Percentiles rank a stretch among this genome's conserved stretches.
Conservation (phyloP, 1,284 basidiomycete genomes). For the Austropuccinia psidii region DNA sequence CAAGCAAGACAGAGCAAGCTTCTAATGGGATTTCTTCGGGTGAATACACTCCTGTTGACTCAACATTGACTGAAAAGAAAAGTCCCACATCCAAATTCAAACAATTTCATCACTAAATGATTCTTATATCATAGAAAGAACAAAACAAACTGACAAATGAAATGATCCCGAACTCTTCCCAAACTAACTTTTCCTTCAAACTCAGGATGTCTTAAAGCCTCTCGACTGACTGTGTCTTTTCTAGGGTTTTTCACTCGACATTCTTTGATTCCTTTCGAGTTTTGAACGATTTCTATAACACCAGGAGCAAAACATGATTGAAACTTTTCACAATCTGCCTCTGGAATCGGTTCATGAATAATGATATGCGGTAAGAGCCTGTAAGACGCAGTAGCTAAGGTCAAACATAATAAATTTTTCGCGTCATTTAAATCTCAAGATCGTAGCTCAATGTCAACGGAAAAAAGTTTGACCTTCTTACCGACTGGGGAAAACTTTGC, state of each 20-base stretch:
- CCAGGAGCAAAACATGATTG: conserved; percentile 79
- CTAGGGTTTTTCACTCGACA: conserved; percentile 58
- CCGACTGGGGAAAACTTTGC: conserved; percentile 97
- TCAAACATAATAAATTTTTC: neutral
- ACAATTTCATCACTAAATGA: neutral
- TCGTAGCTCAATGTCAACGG: neutral
- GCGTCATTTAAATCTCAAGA: too few relatives aligned
- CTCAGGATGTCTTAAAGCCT: conserved; percentile 85
- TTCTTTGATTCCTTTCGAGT: conserved; percentile 56
- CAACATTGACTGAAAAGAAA: conserved; percentile 24
- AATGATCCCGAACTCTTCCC: conserved; percentile 80
- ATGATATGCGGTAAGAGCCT: conserved; percentile 81
- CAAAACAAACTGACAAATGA: conserved; percentile 62
- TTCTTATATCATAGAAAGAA: neutral
- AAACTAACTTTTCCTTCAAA: conserved; percentile 79
- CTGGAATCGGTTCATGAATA: conserved; percentile 62
- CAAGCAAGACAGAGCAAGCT: conserved; percentile 24
- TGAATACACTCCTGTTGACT: conserved; percentile 26
- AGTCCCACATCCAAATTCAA: neutral
- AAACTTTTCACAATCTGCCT: conserved; percentile 64
- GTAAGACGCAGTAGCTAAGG: conserved; percentile 84
- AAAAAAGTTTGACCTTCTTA: conserved; percentile 50
- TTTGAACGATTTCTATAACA: conserved; percentile 63
- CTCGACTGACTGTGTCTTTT: conserved; percentile 83
- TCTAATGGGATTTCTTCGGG: conserved; percentile 34